Evolutionary conservation across 2,329 filamentous ascomycete genomes (phyloP).

Genomic region (Ophiocordyceps sinensis): DNA sequence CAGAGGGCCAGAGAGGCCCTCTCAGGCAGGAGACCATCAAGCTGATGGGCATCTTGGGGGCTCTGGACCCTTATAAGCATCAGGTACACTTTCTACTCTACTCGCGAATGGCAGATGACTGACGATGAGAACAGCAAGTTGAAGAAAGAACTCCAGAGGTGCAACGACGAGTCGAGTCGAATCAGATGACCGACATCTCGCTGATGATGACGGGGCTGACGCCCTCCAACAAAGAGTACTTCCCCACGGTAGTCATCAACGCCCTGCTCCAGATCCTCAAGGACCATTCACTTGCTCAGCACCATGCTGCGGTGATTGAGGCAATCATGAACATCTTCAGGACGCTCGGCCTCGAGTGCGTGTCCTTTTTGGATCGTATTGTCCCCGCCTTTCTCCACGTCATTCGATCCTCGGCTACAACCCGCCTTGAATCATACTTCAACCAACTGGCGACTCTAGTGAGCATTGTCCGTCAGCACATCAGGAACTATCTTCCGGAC

Average conservation of each 20-base stretch:
- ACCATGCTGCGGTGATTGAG: constrained; percentile 88
- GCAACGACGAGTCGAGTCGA: constrained; percentile 49
- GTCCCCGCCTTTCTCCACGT: constrained; percentile 87
- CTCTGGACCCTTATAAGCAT: constrained; percentile 90
- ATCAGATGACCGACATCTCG: constrained; percentile 76
- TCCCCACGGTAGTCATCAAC: constrained; percentile 94
- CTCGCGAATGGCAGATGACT: neutral
- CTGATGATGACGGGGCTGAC: constrained; percentile 96
- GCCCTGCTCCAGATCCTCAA: constrained; percentile 85
- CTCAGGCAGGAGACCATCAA: constrained; percentile 92
- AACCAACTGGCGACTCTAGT: constrained; percentile 90
- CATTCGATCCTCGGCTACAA: constrained; percentile 65
- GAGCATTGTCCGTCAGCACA: constrained; percentile 90
- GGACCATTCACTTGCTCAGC: constrained; percentile 76
- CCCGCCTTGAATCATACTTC: constrained; percentile 86
- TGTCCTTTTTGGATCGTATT: constrained; percentile 85
- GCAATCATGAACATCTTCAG: constrained; percentile 99
- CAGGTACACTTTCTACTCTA: constrained; percentile 31
- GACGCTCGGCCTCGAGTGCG: constrained; percentile 88
- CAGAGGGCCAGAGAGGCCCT: constrained; percentile 69
- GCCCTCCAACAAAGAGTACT: constrained; percentile 95
- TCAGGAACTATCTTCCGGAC: constrained; percentile 74
- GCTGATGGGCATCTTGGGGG: constrained; percentile 86
- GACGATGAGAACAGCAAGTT: constrained; percentile 41
- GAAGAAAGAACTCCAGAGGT: constrained; percentile 78